These are phyloP conservation scores for Diaporthe vaccinii DNA, from an alignment of 2,329 filamentous ascomycete species.

Conservation along the genomic window DNA sequence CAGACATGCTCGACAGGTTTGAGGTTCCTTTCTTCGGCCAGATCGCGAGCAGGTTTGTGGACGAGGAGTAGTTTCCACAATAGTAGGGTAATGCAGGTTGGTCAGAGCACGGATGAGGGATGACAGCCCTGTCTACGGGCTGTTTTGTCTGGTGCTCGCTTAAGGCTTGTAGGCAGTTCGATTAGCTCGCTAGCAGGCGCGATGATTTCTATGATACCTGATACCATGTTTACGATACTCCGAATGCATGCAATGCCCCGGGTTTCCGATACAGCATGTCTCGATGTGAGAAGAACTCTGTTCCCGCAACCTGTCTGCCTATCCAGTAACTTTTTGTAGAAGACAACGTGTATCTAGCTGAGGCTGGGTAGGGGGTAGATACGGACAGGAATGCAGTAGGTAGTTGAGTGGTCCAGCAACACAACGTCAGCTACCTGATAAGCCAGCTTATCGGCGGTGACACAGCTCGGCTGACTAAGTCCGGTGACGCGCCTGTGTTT, in stretches of 20 bases:
- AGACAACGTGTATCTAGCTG: not conserved
- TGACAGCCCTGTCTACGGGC: not conserved
- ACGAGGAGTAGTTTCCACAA: constrained; percentile 75
- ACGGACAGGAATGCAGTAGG: not conserved
- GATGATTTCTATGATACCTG: constrained; percentile 34
- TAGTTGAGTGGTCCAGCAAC: not conserved
- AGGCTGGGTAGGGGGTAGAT: not conserved
- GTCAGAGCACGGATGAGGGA: not conserved
- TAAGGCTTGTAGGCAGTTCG: not conserved
- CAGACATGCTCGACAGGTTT: constrained; percentile 77
- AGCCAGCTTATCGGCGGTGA: constrained; percentile 15
- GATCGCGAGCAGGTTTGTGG: constrained; percentile 89
- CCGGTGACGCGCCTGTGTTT: constrained; percentile 33
- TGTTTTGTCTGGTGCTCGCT: not conserved
- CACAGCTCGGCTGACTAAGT: constrained; percentile 27
- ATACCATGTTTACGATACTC: constrained; percentile 33
- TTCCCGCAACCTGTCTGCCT: too few relatives aligned
- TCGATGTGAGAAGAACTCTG: not conserved
- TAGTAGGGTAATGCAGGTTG: not conserved
- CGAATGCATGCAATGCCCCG: not conserved
- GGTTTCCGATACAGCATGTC: not conserved
- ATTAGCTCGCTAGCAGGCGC: constrained; percentile 1
- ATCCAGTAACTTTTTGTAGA: not conserved
- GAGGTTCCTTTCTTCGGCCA: constrained; percentile 90
- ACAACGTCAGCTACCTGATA: not conserved